Conservation (phyloP, 306 rosid species). For the Hylodesmum podocarpum region DNA sequence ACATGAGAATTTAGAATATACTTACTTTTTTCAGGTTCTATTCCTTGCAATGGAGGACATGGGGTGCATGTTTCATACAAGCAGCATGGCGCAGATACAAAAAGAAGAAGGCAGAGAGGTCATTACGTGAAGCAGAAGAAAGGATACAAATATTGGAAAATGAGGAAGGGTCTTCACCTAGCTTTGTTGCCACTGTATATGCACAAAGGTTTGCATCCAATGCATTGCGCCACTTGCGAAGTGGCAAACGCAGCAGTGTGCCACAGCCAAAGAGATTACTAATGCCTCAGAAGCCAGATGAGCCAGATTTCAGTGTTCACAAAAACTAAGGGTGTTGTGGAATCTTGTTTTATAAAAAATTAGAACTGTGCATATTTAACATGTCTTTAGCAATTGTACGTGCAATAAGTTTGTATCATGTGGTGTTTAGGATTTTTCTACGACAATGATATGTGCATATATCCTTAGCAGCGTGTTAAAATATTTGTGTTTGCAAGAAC, state of each 20-base stretch:
- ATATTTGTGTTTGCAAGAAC: not conserved
- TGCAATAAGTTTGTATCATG: not conserved
- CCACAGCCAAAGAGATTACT: slow-evolving; percentile 21
- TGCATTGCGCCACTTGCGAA: slow-evolving; percentile 26
- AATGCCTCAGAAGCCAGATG: slow-evolving; percentile 55
- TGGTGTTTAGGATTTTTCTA: slow-evolving; percentile 10
- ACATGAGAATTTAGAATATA: not conserved
- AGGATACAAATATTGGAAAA: not conserved
- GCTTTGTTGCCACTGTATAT: slow-evolving; percentile 34
- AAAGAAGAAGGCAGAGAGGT: slow-evolving; percentile 50
- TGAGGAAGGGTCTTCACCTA: slow-evolving; percentile 35
- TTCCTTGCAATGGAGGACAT: slow-evolving; percentile 71
- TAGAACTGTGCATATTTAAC: not conserved
- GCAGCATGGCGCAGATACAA: slow-evolving; percentile 64
- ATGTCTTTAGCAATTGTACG: not conserved
- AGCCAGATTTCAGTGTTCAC: slow-evolving; percentile 56
- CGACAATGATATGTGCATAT: not conserved
- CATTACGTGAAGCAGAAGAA: slow-evolving; percentile 47
- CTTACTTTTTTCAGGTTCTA: slow-evolving; percentile 35
- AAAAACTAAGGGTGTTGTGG: not conserved
- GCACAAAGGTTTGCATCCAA: slow-evolving; percentile 40
- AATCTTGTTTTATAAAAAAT: not conserved
- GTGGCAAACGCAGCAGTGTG: slow-evolving; percentile 12
- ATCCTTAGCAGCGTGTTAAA: not conserved
- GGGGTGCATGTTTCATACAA: slow-evolving; percentile 78